Base-by-base conservation (phyloP, 768 basidiomycete species). In the Kwoniella mangroviensis region DNA sequence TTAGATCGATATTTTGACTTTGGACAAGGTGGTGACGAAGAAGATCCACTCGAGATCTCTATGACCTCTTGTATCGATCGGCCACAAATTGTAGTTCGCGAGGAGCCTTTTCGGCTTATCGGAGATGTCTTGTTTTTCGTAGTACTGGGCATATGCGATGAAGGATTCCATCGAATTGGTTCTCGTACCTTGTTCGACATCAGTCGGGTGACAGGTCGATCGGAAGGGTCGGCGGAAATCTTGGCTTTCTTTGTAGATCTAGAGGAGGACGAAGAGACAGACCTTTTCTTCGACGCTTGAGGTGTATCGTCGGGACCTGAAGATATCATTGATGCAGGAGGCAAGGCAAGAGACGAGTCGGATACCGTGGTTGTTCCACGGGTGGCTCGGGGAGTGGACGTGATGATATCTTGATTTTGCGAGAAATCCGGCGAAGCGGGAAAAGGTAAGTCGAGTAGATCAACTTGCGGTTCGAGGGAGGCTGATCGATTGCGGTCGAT, bases 161-260 rank as follows among this genome's bases (percentile, higher is more conserved):
- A 15, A 12, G 58, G 58, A 42, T 12, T 42, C 58, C 58, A 60
- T 60, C 42, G 41, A 19, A 42, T 60, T 7, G 41, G 58, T 21
- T 60, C 19, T 2, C 40, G 11, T 2, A 12, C 24, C 3, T n/a
- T 28, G 19, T 49, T 67, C 15, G 66, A 67, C 66, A 67, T 67
- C 6, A 45, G 40, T 45, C 66, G 15, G 15, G 66, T 67, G 26
- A 59, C 34, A 17, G 66, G 66, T n/a, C 66, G 43, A n/a, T 67
- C 66, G 1, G 56, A 40, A 13, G 66, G 66, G 51, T 60, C 58
- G 13, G 58, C 52, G 2, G 52, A 53, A 22, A 64, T 4, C 40
- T 54, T 64, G 5, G 63, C 51, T 42, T 42, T 64, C 13, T 60
- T 60, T n/a, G 58, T 24, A 17, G 56, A 7, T n/a, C 56, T 57